Percentiles rank a stretch among this genome's conserved stretches.
phyloP scores from a whole-genome alignment of 805 yeast species.

The Wickerhamomyces sydowiorum region DNA sequence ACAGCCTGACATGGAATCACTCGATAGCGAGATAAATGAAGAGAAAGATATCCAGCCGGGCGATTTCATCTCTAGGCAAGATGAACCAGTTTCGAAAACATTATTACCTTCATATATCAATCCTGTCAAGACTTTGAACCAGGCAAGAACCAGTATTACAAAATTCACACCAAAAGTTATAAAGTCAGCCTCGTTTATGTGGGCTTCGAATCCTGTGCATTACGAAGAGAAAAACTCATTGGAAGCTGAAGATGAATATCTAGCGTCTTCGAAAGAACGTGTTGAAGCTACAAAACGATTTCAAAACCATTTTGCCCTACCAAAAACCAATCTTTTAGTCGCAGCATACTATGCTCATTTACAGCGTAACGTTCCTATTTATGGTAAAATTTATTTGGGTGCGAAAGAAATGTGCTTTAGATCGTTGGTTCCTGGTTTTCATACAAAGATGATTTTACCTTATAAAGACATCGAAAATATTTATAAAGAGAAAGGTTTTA shows the following conservation, averaged over 20 bases:
- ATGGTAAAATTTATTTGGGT: constrained; percentile 80
- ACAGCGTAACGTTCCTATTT: constrained; percentile 66
- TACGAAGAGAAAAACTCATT: constrained; percentile 37
- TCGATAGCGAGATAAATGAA: no score
- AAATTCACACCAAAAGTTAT: constrained; percentile 18
- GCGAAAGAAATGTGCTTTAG: constrained; percentile 68
- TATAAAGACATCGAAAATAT: constrained; percentile 65
- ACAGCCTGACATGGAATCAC: no score
- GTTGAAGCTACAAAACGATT: constrained; percentile 51
- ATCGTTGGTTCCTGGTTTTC: constrained; percentile 70
- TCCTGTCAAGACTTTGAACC: background rate
- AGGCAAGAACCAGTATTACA: constrained; percentile 6
- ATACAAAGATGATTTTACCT: constrained; percentile 81
- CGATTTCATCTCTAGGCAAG: background rate
- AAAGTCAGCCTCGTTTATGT: constrained; percentile 33
- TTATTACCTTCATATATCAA: background rate
- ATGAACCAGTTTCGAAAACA: background rate
- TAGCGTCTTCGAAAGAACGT: constrained; percentile 38
- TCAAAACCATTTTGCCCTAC: constrained; percentile 59
- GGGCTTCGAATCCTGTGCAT: constrained; percentile 61
- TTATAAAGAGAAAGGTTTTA: constrained; percentile 58
- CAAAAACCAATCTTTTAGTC: constrained; percentile 42
- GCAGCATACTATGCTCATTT: constrained; percentile 70
- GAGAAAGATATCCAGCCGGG: no score
- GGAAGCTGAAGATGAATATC: constrained; percentile 41